Evolutionary conservation across 306 rosid genomes (phyloP).

Genomic region (Senna tora): DNA sequence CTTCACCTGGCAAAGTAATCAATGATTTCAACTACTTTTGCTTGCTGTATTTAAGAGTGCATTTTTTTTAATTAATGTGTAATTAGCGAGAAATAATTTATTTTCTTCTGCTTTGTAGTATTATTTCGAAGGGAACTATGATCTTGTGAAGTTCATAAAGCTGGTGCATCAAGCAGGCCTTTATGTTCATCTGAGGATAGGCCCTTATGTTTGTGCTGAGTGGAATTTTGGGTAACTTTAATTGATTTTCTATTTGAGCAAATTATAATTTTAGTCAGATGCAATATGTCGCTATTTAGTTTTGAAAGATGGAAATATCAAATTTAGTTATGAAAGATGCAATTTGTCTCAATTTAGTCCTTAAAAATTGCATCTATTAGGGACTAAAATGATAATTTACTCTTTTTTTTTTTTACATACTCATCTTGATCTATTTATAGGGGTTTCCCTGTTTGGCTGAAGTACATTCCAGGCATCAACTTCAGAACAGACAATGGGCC

Average conservation of each 20-base stretch:
- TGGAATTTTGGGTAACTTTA: constrained; percentile 94
- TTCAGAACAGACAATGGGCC: constrained; percentile 93
- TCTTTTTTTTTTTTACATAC: no score
- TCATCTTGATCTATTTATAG: constrained; percentile 49
- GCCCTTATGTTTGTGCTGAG: constrained; percentile 99
- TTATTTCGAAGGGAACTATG: constrained; percentile 91
- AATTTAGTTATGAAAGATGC: no score
- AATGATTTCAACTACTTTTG: constrained; percentile 31
- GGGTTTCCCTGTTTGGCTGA: constrained; percentile 98
- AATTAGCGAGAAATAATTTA: constrained; percentile 8
- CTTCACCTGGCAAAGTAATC: constrained; percentile 83
- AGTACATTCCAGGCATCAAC: constrained; percentile 92
- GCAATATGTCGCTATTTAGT: no score
- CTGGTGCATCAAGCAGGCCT: constrained; percentile 93
- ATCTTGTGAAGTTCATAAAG: constrained; percentile 90
- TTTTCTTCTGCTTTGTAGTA: constrained; percentile 53
- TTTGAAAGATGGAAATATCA: no score
- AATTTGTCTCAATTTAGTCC: no score
- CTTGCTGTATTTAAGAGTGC: constrained; percentile 21
- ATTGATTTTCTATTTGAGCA: neutral
- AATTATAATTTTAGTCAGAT: no score
- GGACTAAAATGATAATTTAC: no score
- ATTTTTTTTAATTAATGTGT: constrained; percentile 15
- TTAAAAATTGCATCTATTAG: no score
- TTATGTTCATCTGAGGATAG: constrained; percentile 88